Evolutionary conservation across 2,329 filamentous ascomycete genomes (phyloP).

Genomic region (Peltaster fructicola): DNA sequence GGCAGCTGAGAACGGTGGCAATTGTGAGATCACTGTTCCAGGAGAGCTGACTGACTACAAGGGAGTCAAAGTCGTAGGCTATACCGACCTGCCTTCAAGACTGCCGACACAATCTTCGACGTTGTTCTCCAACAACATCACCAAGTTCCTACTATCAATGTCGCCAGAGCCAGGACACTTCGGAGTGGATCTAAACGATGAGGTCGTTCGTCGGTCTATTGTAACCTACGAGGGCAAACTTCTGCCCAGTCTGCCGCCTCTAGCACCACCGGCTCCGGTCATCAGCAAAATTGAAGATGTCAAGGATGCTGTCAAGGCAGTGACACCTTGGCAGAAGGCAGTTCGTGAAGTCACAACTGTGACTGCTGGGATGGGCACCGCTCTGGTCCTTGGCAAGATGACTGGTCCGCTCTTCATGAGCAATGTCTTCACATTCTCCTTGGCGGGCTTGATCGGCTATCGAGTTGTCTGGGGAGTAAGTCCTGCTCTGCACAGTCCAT

Average conservation of each 20-base stretch:
- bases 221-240: slow-evolving; percentile 64
- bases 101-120: slow-evolving; percentile 80
- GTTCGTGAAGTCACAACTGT: slow-evolving; percentile 57
- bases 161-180: slow-evolving; percentile 60
- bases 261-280: slow-evolving; percentile 37
- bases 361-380: slow-evolving; percentile 60
- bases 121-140: slow-evolving; percentile 86
- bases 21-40: slow-evolving; percentile 65
- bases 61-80: slow-evolving; percentile 72
- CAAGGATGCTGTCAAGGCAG: slow-evolving; percentile 42
- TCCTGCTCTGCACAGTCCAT: slow-evolving; percentile 67
- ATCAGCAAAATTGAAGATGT: slow-evolving; percentile 33
- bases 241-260: slow-evolving; percentile 56
- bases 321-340: slow-evolving; percentile 70
- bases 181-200: slow-evolving; percentile 63
- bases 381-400: slow-evolving; percentile 59
- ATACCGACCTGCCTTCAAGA: slow-evolving; percentile 73
- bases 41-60: slow-evolving; percentile 54
- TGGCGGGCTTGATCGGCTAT: slow-evolving; percentile 75
- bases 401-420: slow-evolving; percentile 75
- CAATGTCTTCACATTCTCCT: slow-evolving; percentile 68
- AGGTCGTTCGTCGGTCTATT: slow-evolving; percentile 72
- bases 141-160: slow-evolving; percentile 73
- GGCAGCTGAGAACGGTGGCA: slow-evolving; percentile 73
- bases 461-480: slow-evolving; percentile 74